Base-by-base conservation (phyloP, 2,329 filamentous ascomycete genomes). In the Ilyonectria robusta region DNA sequence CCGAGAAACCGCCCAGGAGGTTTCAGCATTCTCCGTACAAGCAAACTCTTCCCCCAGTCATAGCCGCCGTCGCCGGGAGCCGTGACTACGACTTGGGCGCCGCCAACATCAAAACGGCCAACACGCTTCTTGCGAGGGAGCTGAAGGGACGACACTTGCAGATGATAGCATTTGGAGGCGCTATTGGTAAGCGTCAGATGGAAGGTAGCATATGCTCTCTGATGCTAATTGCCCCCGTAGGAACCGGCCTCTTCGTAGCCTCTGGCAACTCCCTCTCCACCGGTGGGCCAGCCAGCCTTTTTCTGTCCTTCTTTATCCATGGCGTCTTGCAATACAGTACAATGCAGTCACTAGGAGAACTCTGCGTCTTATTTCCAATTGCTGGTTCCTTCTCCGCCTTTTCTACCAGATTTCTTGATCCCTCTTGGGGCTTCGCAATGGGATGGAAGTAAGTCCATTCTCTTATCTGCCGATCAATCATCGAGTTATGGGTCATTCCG, bases 341-440 rank as follows among this genome's bases (percentile, higher is more conserved):
- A 0, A 92, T 97, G 51, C 95, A 98, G 76, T 94, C 94, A 0
- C 85, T 98, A 17, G 95, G 95, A 64, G 95, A 98, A 80, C 88
- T 98, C 80, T 93, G 94, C 15, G 94, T 97, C 21, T 82, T 94
- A 6, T 97, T 95, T 74, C 95, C 95, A 1, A 92, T 98, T 17
- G 93, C 94, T 21, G 95, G 95, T 51, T 97, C 94, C 1, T 98
- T 98, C 79, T 93, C 94, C 1, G 92, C 94, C 13, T 98, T 95
- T 81, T 96, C 94, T 17, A 97, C 94, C 15, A 89, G 1, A 97
- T 94, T 94, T 94, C n/a, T 42, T 15, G 40, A 42, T n/a, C 40
- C 40, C 15, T 42, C 40, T n/a, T 42, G 40, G 40, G 40, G 94
- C 0, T 97, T 97, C 78, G 93, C 94, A 29, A 96, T 97, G 93